Evolutionary conservation across 192 early-diverging fungal genomes (phyloP).

Genomic region (Obelidium mucronatum): DNA sequence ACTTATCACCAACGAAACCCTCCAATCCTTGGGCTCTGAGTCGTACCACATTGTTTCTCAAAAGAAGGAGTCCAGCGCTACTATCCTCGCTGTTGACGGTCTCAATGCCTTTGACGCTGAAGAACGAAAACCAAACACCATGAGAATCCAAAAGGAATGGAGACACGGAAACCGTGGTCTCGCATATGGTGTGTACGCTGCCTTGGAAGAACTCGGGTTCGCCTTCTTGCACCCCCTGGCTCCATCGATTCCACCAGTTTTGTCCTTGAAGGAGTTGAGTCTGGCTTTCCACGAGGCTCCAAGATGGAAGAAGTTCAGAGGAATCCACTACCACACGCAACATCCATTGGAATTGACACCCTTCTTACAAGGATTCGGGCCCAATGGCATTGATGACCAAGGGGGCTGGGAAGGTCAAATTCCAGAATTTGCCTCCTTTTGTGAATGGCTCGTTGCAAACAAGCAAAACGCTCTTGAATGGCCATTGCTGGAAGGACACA

Average conservation of each 20-base stretch:
- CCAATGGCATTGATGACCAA: constrained; percentile 3
- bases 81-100: constrained; percentile 27
- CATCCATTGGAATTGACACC: constrained; percentile 35
- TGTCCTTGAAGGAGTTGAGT: background rate
- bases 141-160: constrained; percentile 19
- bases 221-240: constrained; percentile 38
- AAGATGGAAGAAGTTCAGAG: constrained; percentile 35
- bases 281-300: constrained; percentile 15
- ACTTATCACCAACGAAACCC: background rate
- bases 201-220: constrained; percentile 37
- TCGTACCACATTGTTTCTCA: constrained; percentile 15
- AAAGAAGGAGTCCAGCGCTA: background rate
- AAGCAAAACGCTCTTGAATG: constrained; percentile 37
- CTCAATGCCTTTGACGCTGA: background rate
- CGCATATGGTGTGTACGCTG: constrained; percentile 37
- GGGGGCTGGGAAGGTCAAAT: constrained; percentile 31
- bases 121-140: background rate
- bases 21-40: constrained; percentile 13
- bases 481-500: constrained; percentile 30
- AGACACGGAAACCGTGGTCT: constrained; percentile 36
- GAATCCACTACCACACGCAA: constrained; percentile 44
- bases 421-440: constrained; percentile 22
- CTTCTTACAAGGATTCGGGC: constrained; percentile 35
- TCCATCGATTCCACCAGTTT: constrained; percentile 26
- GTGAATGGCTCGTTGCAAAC: constrained; percentile 40